phyloP scores from a whole-genome alignment of 331 rosid genomes.

The Erythrophleum ivorense region DNA sequence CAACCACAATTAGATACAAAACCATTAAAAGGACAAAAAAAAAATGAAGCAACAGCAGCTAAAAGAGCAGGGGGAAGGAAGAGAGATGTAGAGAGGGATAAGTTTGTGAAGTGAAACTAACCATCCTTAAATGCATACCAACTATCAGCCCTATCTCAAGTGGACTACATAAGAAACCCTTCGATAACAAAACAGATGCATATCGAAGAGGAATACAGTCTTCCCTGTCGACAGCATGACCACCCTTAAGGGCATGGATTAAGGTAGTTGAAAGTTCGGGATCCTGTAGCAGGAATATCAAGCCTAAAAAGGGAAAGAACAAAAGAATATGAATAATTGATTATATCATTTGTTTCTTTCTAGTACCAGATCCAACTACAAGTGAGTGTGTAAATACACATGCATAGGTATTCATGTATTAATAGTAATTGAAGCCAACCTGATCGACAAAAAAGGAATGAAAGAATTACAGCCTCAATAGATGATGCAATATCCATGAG shows the following conservation, averaged over 20 bases:
- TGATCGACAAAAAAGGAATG: constrained; percentile 88
- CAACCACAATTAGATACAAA: constrained; percentile 28
- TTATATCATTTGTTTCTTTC: constrained; percentile 27
- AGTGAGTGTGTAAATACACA: constrained; percentile 2
- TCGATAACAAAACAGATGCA: constrained; percentile 78
- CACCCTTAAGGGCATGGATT: constrained; percentile 73
- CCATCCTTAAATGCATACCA: constrained; percentile 89
- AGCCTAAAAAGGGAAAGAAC: constrained; percentile 61
- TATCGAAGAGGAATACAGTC: constrained; percentile 88
- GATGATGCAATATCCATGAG: constrained; percentile 84
- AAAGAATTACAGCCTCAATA: constrained; percentile 81
- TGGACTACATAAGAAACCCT: constrained; percentile 86
- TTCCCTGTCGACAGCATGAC: constrained; percentile 67
- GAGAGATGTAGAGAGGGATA: constrained; percentile 11
- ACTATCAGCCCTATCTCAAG: constrained; percentile 80
- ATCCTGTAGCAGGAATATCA: constrained; percentile 83
- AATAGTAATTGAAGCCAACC: constrained; percentile 53
- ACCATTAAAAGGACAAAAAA: neutral
- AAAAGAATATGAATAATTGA: constrained; percentile 35
- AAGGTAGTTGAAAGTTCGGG: constrained; percentile 82
- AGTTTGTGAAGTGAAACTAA: constrained; percentile 48
- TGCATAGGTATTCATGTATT: neutral
- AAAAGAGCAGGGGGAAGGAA: constrained; percentile 8
- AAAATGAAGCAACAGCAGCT: neutral
- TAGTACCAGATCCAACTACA: constrained; percentile 35